Evolutionary conservation across 441 rosid species (phyloP).

Genomic region (Gossypium schwendimanii): DNA sequence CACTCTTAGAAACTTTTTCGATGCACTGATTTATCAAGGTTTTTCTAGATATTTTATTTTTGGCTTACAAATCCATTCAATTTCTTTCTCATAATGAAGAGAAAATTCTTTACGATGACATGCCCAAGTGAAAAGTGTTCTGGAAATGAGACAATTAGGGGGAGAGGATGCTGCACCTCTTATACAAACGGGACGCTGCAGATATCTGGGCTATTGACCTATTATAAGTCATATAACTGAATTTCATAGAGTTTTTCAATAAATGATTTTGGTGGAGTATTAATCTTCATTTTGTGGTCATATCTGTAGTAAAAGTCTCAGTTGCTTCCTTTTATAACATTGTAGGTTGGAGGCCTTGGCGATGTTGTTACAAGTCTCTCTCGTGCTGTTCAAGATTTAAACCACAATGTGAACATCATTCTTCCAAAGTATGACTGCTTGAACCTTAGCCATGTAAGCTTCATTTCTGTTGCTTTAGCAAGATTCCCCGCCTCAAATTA

Average conservation of each 20-base stretch:
- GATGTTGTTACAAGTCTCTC: constrained; percentile 97
- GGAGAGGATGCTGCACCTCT: constrained; percentile 1
- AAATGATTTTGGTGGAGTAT: neutral
- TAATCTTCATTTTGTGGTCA: neutral
- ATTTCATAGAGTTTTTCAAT: neutral
- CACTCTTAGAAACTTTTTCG: neutral
- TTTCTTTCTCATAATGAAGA: constrained; percentile 4
- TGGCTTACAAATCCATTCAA: neutral
- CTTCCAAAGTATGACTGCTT: constrained; percentile 92
- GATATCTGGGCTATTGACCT: neutral
- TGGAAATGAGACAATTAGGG: neutral
- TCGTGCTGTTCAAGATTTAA: constrained; percentile 92
- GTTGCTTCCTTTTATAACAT: constrained; percentile 11
- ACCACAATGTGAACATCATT: constrained; percentile 78
- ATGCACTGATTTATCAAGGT: neutral
- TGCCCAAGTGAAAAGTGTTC: neutral
- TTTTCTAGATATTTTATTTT: neutral
- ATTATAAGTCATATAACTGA: constrained; percentile 1
- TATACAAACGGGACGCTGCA: neutral
- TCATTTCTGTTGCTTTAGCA: constrained; percentile 18
- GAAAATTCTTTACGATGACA: neutral
- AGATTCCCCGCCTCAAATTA: neutral
- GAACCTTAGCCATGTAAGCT: constrained; percentile 72
- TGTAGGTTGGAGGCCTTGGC: constrained; percentile 97
- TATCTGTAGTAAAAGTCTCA: neutral